Conservation (phyloP, 2,329 filamentous ascomycete species). For the Cladosporium velox region DNA sequence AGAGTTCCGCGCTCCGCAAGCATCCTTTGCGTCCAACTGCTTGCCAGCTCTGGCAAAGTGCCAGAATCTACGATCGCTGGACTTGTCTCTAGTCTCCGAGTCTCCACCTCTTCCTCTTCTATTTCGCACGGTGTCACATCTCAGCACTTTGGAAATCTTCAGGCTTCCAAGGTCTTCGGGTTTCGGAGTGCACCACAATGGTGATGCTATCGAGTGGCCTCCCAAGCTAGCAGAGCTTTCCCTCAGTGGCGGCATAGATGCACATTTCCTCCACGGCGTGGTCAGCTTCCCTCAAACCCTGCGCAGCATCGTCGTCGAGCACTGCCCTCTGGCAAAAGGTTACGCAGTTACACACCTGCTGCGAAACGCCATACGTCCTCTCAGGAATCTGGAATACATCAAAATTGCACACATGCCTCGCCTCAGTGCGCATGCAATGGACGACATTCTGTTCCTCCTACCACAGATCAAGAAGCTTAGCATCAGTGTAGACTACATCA, state of each 20-base stretch:
- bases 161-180: constrained; percentile 38
- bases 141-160: constrained; percentile 49
- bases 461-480: constrained; percentile 44
- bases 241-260: constrained; percentile 48
- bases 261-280: constrained; percentile 43
- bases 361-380: constrained; percentile 31
- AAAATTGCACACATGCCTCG: constrained; percentile 45
- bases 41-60: constrained; percentile 61
- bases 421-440: constrained; percentile 42
- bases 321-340: constrained; percentile 45
- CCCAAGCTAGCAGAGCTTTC: constrained; percentile 44
- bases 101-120: constrained; percentile 52
- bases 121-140: constrained; percentile 52
- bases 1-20: constrained; percentile 59
- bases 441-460: constrained; percentile 44
- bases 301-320: constrained; percentile 43
- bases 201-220: constrained; percentile 42
- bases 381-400: constrained; percentile 39
- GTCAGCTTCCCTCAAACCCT: constrained; percentile 38
- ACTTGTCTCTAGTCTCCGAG: constrained; percentile 57
- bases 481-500: constrained; percentile 52
- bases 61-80: constrained; percentile 49
- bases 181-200: constrained; percentile 32
- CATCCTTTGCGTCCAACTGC: constrained; percentile 59
- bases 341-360: constrained; percentile 43